These are phyloP conservation scores for Sextonia rubra DNA, from an alignment of 164 flowering plant species.

Conservation along the genomic window DNA sequence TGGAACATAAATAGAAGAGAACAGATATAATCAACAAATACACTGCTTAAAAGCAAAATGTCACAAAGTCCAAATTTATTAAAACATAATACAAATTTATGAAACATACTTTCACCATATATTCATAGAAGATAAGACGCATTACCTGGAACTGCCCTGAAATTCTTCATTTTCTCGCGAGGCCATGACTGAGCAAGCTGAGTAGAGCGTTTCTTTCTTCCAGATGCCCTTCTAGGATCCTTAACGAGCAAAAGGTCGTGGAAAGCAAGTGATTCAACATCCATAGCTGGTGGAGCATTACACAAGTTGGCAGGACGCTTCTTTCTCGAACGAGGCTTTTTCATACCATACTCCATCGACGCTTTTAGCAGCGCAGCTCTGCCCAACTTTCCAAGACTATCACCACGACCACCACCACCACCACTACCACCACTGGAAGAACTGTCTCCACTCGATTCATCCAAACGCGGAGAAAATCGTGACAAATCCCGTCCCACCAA, in stretches of 20 bases:
- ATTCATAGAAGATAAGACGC: background rate
- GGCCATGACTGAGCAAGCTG: slow-evolving; percentile 68
- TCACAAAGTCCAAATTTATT: too few species aligned
- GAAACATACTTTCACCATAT: too few species aligned
- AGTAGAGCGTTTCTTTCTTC: slow-evolving; percentile 50
- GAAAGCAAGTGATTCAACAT: slow-evolving; percentile 24
- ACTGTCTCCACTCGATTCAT: slow-evolving; percentile 39
- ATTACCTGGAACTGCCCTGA: slow-evolving; percentile 60
- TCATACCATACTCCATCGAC: slow-evolving; percentile 67
- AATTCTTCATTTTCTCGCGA: slow-evolving; percentile 42
- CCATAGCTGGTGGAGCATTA: slow-evolving; percentile 15
- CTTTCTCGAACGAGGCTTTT: slow-evolving; percentile 34
- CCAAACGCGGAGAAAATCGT: slow-evolving; percentile 13
- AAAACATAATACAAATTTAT: too few species aligned
- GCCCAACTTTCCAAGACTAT: slow-evolving; percentile 42
- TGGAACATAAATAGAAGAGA: too few species aligned
- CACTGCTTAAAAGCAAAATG: too few species aligned
- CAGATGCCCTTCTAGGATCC: slow-evolving; percentile 55
- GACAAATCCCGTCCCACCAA: slow-evolving; percentile 22
- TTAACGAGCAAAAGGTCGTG: slow-evolving; percentile 62
- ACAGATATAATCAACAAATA: too few species aligned
- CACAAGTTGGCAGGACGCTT: slow-evolving; percentile 13
- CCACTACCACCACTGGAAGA: slow-evolving; percentile 38
- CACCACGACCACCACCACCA: slow-evolving; percentile 43
- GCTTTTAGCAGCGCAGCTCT: slow-evolving; percentile 63